These are phyloP conservation scores for Hansenula anomala DNA, from an alignment of 1,139 yeast genomes.

Conservation along the genomic window DNA sequence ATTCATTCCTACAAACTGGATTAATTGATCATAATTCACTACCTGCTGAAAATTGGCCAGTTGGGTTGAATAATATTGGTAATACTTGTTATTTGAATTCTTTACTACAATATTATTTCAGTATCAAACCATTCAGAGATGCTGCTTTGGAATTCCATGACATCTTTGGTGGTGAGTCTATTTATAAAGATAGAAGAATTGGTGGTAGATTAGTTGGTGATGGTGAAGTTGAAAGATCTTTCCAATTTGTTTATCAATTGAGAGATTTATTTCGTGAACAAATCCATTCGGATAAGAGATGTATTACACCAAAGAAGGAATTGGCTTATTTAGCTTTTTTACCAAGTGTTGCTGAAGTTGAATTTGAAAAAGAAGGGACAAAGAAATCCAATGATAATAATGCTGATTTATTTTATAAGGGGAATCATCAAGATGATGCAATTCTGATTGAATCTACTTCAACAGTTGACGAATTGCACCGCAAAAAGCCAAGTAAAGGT, in stretches of 20 bases:
- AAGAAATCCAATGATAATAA: neutral
- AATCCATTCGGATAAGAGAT: slow-evolving; percentile 56
- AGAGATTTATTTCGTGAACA: slow-evolving; percentile 64
- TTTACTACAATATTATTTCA: slow-evolving; percentile 81
- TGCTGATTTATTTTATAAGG: neutral
- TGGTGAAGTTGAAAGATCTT: slow-evolving; percentile 72
- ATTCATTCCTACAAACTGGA: slow-evolving; percentile 52
- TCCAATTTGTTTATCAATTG: slow-evolving; percentile 72
- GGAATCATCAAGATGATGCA: slow-evolving; percentile 7
- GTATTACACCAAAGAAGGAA: slow-evolving; percentile 79
- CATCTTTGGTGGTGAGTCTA: slow-evolving; percentile 21
- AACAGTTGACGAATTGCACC: neutral
- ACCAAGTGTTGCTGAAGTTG: slow-evolving; percentile 65
- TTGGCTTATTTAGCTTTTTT: slow-evolving; percentile 86
- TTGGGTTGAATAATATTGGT: slow-evolving; percentile 90
- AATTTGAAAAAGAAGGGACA: slow-evolving; percentile 33
- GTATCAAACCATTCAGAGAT: slow-evolving; percentile 75
- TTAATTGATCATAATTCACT: slow-evolving; percentile 53
- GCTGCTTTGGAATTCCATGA: slow-evolving; percentile 48
- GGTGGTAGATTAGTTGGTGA: slow-evolving; percentile 81
- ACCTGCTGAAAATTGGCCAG: slow-evolving; percentile 73
- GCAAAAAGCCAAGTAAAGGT: too few species aligned
- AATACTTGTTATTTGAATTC: slow-evolving; percentile 94
- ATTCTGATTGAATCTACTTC: slow-evolving; percentile 1
- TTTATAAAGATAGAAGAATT: slow-evolving; percentile 49